Base-by-base conservation (phyloP, 1,139 yeast genomes). In the Blastobotrys elegans region DNA sequence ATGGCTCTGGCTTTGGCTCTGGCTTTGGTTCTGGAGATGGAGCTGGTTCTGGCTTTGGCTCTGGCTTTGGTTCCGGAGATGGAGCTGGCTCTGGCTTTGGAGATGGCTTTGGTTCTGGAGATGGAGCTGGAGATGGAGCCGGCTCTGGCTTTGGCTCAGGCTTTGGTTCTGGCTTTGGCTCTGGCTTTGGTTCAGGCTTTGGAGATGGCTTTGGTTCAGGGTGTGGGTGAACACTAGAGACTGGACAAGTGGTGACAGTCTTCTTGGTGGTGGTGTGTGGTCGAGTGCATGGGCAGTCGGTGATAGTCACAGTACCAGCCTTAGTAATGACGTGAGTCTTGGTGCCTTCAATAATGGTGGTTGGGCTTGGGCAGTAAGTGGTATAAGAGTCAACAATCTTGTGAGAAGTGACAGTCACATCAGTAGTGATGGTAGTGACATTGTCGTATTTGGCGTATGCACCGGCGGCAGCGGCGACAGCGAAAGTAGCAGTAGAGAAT, bases 271-370 rank as follows among this genome's bases (percentile, higher is more conserved):
- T 68, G 64, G 72, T 68, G 62, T 71, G 69, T 58, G 79, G 74
- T 56, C 81, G 66, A 56, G 84, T 76, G 71, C 88, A 82, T 38
- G 72, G 71, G 65, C 73, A 68, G 65, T 68, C 64, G 54, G 72
- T 70, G 62, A 69, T 60, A 56, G 74, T 71, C 49, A 70, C 56
- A 54, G 74, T 69, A 56, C 72, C 68, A 55, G 75, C 66, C 54
- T 55, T 66, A 50, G 73, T 61, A 53, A 70, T 72, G 50, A 70
- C 63, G 63, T 63, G 65, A 53, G 72, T 68, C 52, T 55, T 51
- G 63, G 56, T 59, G 60, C 64, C 65, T 63, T 66, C 67, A 42
- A 65, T 61, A 50, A 68, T 52, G 56, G 69, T 63, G 62, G 75
- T 70, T 47, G 73, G 59, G 53, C 56, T 58, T 44, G 74, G 72